Evolutionary conservation across 441 rosid genomes (phyloP), one percentile per base, ranked within the genome.

Genomic region (Croton setiger): DNA sequence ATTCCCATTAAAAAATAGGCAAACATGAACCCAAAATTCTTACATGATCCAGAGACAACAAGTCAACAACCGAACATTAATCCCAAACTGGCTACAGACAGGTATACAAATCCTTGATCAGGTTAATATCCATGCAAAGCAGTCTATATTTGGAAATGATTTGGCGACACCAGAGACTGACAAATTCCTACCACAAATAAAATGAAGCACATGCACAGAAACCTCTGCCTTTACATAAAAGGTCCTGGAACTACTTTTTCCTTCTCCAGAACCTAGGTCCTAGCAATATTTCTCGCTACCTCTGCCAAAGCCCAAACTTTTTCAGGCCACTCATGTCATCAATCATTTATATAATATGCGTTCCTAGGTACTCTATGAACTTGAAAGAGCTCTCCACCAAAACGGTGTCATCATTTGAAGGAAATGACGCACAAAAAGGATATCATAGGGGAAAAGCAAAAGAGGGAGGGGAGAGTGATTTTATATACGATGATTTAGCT

Each of bases 251-350:
- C 63, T 49, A 69, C 69, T 31, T 53, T 31, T 65, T 67, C 66
- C 64, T 51, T 13, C 35, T 60, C 57, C 4, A 63, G 39, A 8
- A 62, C 17, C 39, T 61, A n/a, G 14, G 35, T 27, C 57, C 47
- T 39, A n/a, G 0, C 23, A 64, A 14, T 23, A 23, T 43, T 23
- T 47, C 37, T 31, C 4, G 60, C 54, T 63, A 7, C 23, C 12
- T 3, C 64, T 51, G 60, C 51, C 58, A 47, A 60, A n/a, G 62
- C 68, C 49, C 55, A 62, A 11, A 48, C 64, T 56, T 48, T 63
- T 17, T 21, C 63, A n/a, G 11, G 17, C 23, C 63, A 18, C 6
- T 15, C 23, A 23, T 15, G 36, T 36, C 51, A 21, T 15, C 18
- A 35, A 23, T 18, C 14, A n/a, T 66, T 37, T 60, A 66, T 20